A percentile compares a stretch with the other conserved stretches of the same genome.
phyloP scores from a whole-genome alignment of 495 filamentous ascomycete species.

The Peziza echinospora region DNA sequence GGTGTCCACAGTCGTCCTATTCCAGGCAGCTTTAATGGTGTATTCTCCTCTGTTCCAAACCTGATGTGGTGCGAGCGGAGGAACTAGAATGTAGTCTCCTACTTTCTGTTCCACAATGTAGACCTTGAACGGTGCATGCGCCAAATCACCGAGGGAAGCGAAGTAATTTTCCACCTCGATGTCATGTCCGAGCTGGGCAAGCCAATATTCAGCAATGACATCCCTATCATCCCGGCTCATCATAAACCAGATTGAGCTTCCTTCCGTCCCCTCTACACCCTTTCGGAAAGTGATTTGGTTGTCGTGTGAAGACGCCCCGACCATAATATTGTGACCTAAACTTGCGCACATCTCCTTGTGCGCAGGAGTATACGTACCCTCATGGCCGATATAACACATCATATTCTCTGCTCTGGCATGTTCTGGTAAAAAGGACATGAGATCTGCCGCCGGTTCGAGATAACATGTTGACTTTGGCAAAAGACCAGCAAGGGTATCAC shows the following conservation, averaged over 20 bases:
- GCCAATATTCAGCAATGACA: constrained; percentile 74
- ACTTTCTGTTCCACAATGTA: constrained; percentile 79
- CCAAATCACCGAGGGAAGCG: constrained; percentile 81
- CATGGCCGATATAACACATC: constrained; percentile 96
- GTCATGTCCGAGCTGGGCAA: constrained; percentile 76
- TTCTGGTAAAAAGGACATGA: constrained; percentile 80
- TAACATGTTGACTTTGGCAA: constrained; percentile 70
- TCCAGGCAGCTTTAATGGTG: constrained; percentile 96
- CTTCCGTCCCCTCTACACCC: constrained; percentile 37
- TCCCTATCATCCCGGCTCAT: constrained; percentile 77
- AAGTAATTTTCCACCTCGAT: constrained; percentile 94
- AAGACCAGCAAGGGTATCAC: constrained; percentile 47
- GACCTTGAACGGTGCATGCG: constrained; percentile 72
- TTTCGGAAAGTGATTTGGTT: constrained; percentile 20
- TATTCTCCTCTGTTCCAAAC: constrained; percentile 94
- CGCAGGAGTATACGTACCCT: constrained; percentile 89
- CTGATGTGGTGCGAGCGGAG: constrained; percentile 91
- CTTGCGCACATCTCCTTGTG: constrained; percentile 97
- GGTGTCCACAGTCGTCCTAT: constrained; percentile 83
- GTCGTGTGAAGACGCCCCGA: constrained; percentile 56
- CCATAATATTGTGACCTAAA: constrained; percentile 93
- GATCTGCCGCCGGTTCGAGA: constrained; percentile 52
- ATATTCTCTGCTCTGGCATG: constrained; percentile 82
- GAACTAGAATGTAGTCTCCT: constrained; percentile 90
- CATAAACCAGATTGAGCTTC: constrained; percentile 96